Evolutionary conservation across 1,284 basidiomycete genomes (phyloP).

Genomic region (Tremellales sp.): DNA sequence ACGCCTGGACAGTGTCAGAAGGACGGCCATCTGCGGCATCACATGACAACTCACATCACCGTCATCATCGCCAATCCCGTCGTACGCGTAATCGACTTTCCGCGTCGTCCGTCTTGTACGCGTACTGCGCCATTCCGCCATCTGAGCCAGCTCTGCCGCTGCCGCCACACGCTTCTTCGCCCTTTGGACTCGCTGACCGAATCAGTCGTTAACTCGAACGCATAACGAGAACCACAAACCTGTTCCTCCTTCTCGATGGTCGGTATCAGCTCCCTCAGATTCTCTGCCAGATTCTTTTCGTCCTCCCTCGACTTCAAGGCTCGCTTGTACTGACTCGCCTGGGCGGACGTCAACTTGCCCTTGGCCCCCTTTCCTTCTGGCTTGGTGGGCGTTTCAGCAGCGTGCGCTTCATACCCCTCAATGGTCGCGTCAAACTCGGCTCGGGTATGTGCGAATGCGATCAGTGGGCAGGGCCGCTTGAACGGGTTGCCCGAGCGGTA

Average conservation of each 20-base stretch:
- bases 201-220: background rate
- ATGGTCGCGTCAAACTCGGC: conserved; percentile 27
- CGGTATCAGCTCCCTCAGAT: conserved; percentile 27
- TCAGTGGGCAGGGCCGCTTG: conserved; percentile 45
- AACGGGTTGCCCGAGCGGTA: conserved; percentile 47
- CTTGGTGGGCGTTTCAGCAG: conserved; percentile 7
- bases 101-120: conserved; percentile 34
- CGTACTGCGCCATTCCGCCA: conserved; percentile 35
- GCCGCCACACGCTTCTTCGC: conserved; percentile 24
- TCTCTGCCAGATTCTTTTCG: conserved; percentile 27
- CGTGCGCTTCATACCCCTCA: conserved; percentile 18
- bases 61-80: conserved; percentile 12
- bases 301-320: conserved; percentile 33
- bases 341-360: conserved; percentile 12
- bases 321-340: conserved; percentile 16
- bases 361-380: conserved; percentile 1
- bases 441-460: conserved; percentile 24
- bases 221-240: conserved; percentile 6
- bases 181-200: conserved; percentile 24
- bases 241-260: conserved; percentile 41
- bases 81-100: conserved; percentile 42
- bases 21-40: background rate
- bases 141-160: conserved; percentile 21
- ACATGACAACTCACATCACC: conserved; percentile 11
- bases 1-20: conserved; percentile 1